Base-by-base conservation (phyloP, 2,329 filamentous ascomycete genomes). In the Sporothrix sp. region DNA sequence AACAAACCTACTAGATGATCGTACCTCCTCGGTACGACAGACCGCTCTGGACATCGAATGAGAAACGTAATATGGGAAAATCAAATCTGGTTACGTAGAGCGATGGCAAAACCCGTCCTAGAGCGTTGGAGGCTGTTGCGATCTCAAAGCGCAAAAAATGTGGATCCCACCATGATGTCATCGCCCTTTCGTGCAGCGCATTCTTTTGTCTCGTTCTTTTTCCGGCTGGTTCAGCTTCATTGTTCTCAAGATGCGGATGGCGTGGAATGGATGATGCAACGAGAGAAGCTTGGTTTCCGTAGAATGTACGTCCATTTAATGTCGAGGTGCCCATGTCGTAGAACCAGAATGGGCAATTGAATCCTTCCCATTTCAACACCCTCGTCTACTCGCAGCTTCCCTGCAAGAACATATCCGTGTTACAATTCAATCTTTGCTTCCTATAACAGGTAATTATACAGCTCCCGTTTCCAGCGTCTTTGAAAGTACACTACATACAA, bases 101-200 rank as follows among this genome's bases (percentile, higher is more conserved):
- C n/a, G n/a, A n/a, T n/a, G n/a, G n/a, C n/a, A n/a, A n/a, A n/a
- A n/a, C n/a, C n/a, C n/a, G n/a, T n/a, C n/a, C n/a, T n/a, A n/a
- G n/a, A n/a, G n/a, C n/a, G n/a, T n/a, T n/a, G n/a, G n/a, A n/a
- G n/a, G 43, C 43, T 45, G 30, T 33, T 45, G 14, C 43, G 40
- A 51, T 32, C 20, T 23, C n/a, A n/a, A n/a, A n/a, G 21, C 11
- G 21, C 13, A 30, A 43, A 52, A 45, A n/a, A n/a, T n/a, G 51
- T 49, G 51, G 51, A 33, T 20, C 48, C 4, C 9, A 8, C 3
- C 45, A 52, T 52, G 51, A 52, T 52, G 51, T 52, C 51, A 52
- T 52, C 45, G 42, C 39, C 28, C 16, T 21, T 11, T 28, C 27
- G 38, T 23, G 28, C 43, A 18, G 39, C 47, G 36, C 45, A 39